A percentile compares a stretch with the other conserved stretches of the same genome.
Evolutionary conservation across 768 basidiomycete species (phyloP).

Genomic region (Rubroboletus satanas): DNA sequence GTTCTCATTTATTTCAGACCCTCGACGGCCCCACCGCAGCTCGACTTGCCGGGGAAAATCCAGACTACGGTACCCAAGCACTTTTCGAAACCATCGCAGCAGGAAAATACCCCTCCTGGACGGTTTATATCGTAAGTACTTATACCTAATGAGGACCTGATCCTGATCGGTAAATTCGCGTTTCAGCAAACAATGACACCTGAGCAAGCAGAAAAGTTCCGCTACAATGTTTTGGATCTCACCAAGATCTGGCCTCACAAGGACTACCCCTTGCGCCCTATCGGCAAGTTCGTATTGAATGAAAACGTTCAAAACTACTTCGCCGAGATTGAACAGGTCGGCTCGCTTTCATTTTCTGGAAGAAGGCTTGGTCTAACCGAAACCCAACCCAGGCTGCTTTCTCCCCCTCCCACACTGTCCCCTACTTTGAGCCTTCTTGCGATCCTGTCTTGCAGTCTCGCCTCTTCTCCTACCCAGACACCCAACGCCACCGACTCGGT

Average conservation of each 20-base stretch:
- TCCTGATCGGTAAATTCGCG: constrained; percentile 7
- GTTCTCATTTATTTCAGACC: constrained; percentile 43
- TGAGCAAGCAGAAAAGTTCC: constrained; percentile 85
- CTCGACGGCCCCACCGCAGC: constrained; percentile 64
- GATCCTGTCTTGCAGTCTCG: constrained; percentile 95
- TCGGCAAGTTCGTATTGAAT: constrained; percentile 83
- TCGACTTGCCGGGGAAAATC: constrained; percentile 66
- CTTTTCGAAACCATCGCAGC: constrained; percentile 82
- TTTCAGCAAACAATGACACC: constrained; percentile 87
- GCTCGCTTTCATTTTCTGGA: constrained; percentile 30
- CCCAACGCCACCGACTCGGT: constrained; percentile 82
- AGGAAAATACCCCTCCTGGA: constrained; percentile 82
- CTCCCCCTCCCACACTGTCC: constrained; percentile 82
- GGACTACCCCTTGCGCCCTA: constrained; percentile 81
- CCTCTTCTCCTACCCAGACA: constrained; percentile 92
- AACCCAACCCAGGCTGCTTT: constrained; percentile 55
- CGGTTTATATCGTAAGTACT: constrained; percentile 69
- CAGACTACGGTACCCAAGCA: constrained; percentile 79
- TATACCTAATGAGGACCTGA: background rate
- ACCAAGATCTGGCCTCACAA: constrained; percentile 91
- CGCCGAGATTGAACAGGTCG: constrained; percentile 89
- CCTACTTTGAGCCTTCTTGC: constrained; percentile 84
- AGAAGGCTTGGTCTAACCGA: constrained; percentile 5
- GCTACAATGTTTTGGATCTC: constrained; percentile 86
- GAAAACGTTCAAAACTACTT: constrained; percentile 86